Evolutionary conservation across 2,329 filamentous ascomycete species (phyloP), one percentile per base, ranked within the genome.

Genomic region (Cladosporium halotolerans): DNA sequence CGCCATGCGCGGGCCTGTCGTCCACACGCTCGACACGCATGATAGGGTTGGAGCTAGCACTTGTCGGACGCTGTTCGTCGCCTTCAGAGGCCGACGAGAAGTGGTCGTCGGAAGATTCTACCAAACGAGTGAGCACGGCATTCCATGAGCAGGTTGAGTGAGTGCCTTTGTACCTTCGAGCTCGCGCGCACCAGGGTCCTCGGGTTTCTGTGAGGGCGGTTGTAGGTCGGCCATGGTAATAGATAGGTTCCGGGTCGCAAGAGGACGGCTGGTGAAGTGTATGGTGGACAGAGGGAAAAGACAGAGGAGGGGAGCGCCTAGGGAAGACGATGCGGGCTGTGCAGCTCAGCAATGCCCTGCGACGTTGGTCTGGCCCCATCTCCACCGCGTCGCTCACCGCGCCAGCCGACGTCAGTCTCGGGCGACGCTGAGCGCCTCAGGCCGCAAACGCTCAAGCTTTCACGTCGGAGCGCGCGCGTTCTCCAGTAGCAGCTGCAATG

Each of bases 21-120:
- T 85, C 82, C 40, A 84, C 78, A 62, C 78, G 77, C 68, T 85
- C 82, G 23, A 84, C 79, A 57, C 81, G 74, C n/a, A 81, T 84
- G 48, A 76, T 74, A 23, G 82, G 82, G 70, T 59, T 72, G 62
- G 66, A 58, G 66, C 69, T 57, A 60, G 59, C 54, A 66, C 63
- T 63, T 58, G 62, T 62, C 67, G 66, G 57, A 36, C 58, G 55
- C 36, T 57, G 60, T 32, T 61, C 57, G 43, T 70, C 69, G 60
- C 80, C 82, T 72, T 85, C 82, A 41, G 76, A 80, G 53, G 82
- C 82, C 64, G 85, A 82, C 44, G 81, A 83, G 67, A 85, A 85
- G 68, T 84, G 79, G 57, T 85, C 82, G 54, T 77, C 77, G 39
- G 76, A 78, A 44, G 67, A 73, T 66, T 72, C 68, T 65, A 14